Evolutionary conservation across 2,329 filamentous ascomycete genomes (phyloP).

Genomic region (Aspergillus sp.): DNA sequence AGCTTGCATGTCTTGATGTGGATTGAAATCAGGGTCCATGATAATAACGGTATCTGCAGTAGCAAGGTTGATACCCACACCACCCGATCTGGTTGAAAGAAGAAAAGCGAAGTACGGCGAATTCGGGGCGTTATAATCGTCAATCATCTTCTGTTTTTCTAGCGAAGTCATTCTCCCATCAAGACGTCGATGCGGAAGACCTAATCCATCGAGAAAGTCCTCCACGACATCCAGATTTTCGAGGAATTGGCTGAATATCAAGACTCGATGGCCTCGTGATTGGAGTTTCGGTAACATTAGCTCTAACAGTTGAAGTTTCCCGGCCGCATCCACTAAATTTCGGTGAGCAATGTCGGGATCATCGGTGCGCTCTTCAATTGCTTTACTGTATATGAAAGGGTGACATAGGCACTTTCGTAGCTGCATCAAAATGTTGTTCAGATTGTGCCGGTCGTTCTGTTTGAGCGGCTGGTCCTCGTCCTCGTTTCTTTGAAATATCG

Average conservation of each 20-base stretch:
- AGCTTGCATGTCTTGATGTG: constrained; percentile 95
- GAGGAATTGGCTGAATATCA: constrained; percentile 96
- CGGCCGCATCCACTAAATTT: constrained; percentile 86
- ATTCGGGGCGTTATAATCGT: constrained; percentile 83
- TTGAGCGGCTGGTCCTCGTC: constrained; percentile 56
- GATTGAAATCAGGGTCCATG: constrained; percentile 94
- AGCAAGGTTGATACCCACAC: constrained; percentile 95
- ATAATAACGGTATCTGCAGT: constrained; percentile 98
- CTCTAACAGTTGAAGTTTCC: constrained; percentile 81
- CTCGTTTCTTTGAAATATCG: constrained; percentile 70
- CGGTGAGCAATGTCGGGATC: constrained; percentile 64
- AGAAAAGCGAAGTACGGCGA: constrained; percentile 87
- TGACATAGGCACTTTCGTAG: constrained; percentile 92
- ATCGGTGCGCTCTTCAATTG: constrained; percentile 79
- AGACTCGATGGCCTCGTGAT: constrained; percentile 80
- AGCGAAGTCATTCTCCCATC: constrained; percentile 80
- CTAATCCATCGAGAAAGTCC: constrained; percentile 80
- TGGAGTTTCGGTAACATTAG: constrained; percentile 84
- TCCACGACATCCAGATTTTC: constrained; percentile 84
- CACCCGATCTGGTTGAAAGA: constrained; percentile 88
- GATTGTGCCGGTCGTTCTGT: constrained; percentile 69
- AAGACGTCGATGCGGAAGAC: constrained; percentile 72
- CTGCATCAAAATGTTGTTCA: constrained; percentile 96
- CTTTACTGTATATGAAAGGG: constrained; percentile 88
- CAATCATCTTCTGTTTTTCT: constrained; percentile 92